phyloP scores from a whole-genome alignment of 1,284 basidiomycete species.

The Ustilago trichophora region DNA sequence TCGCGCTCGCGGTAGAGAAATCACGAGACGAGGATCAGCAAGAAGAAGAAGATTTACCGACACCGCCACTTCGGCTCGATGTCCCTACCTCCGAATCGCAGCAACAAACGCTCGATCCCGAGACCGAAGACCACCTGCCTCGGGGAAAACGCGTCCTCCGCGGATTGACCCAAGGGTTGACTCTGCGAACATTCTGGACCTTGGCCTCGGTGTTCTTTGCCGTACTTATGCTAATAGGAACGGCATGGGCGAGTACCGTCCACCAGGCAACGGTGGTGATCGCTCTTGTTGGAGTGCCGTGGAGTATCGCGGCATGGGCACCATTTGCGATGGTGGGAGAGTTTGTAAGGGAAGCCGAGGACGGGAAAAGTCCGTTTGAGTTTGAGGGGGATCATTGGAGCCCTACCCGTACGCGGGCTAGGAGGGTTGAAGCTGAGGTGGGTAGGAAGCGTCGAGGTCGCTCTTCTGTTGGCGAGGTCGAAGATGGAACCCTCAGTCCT shows the following conservation, averaged over 20 bases:
- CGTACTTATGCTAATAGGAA: conserved; percentile 42
- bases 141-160: conserved; percentile 15
- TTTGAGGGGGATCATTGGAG: conserved; percentile 50
- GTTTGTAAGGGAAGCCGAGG: conserved; percentile 60
- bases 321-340: conserved; percentile 64
- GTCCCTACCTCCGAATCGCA: conserved; percentile 6
- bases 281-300: conserved; percentile 58
- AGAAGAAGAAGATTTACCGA: background rate
- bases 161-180: conserved; percentile 25
- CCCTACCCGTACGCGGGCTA: conserved; percentile 14
- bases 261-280: conserved; percentile 52
- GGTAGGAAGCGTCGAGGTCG: background rate
- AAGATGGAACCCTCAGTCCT: too few relatives aligned
- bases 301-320: conserved; percentile 64
- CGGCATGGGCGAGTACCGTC: conserved; percentile 42
- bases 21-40: background rate
- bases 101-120: conserved; percentile 1
- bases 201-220: conserved; percentile 43
- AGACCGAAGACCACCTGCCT: conserved; percentile 13
- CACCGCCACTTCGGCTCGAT: conserved; percentile 7
- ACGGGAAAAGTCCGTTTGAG: conserved; percentile 38
- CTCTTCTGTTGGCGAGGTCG: too few relatives aligned
- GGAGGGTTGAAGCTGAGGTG: conserved; percentile 1
- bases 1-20: conserved; percentile 49
- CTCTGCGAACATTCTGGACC: conserved; percentile 60